Percentiles rank a stretch among this genome's conserved stretches.
Conservation (phyloP, 78 protist genomes). For the Dictyostelium brefeldianum region DNA sequence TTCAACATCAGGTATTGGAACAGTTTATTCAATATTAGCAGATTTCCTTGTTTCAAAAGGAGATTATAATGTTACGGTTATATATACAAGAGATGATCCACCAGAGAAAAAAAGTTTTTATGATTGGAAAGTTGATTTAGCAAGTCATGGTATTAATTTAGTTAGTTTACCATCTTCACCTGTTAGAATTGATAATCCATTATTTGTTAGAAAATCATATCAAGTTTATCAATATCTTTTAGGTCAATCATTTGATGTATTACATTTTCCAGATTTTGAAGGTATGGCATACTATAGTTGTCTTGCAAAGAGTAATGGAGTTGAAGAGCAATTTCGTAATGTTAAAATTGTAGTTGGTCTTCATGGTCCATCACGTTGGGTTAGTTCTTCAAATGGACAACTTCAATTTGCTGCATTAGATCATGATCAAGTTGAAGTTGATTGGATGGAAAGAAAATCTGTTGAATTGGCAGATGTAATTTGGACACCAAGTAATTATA, state of each 20-base stretch:
- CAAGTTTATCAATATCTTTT: conserved; percentile 67
- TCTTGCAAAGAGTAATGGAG: conserved; percentile 40
- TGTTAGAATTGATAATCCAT: conserved; percentile 36
- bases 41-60: conserved; percentile 49
- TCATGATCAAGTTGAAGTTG: conserved; percentile 48
- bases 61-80: conserved; percentile 34
- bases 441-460: conserved; percentile 48
- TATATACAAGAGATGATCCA: conserved; percentile 68
- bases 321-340: not conserved
- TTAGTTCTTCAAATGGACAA: conserved; percentile 24
- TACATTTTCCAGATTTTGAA: conserved; percentile 79
- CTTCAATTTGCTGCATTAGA: not conserved
- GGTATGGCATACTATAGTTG: conserved; percentile 64
- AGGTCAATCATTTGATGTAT: conserved; percentile 11
- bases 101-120: conserved; percentile 47
- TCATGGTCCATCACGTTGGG: conserved; percentile 75
- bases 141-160: conserved; percentile 10
- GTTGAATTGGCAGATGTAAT: conserved; percentile 64
- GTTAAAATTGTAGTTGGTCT: conserved; percentile 35
- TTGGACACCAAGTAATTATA: conserved; percentile 75
- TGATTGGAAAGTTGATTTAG: conserved; percentile 35
- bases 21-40: conserved; percentile 60
- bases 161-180: conserved; percentile 27
- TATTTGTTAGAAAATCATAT: conserved; percentile 46
- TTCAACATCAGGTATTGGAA: conserved; percentile 81